Percentiles rank a stretch among this genome's conserved stretches.
Evolutionary conservation across 2,329 filamentous ascomycete genomes (phyloP).

Genomic region (Monosporascus sp.): DNA sequence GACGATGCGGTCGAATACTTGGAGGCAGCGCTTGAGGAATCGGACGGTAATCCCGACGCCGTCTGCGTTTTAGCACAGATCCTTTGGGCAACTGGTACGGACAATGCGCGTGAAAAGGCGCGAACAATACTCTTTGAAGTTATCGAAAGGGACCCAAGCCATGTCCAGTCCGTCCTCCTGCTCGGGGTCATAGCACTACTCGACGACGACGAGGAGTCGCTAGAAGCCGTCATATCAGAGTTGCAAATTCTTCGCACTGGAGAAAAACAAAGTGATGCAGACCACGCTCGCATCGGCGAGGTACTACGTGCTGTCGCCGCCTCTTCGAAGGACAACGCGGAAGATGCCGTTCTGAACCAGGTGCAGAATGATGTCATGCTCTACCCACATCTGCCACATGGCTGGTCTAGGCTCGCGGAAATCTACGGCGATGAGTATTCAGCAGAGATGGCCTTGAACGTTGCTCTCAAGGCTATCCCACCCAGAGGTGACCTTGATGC

Average conservation of each 20-base stretch:
- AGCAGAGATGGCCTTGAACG: conserved; percentile 74
- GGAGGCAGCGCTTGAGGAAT: conserved; percentile 72
- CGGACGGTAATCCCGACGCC: conserved; percentile 70
- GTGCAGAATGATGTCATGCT: conserved; percentile 75
- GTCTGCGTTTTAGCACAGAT: conserved; percentile 86
- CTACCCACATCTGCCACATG: conserved; percentile 69
- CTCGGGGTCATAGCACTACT: conserved; percentile 80
- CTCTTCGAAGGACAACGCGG: conserved; percentile 42
- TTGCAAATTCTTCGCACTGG: conserved; percentile 67
- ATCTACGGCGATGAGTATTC: conserved; percentile 47
- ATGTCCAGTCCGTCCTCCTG: conserved; percentile 74
- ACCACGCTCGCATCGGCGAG: conserved; percentile 66
- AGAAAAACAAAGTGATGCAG: conserved; percentile 54
- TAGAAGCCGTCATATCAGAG: conserved; percentile 76
- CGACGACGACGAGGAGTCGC: conserved; percentile 70
- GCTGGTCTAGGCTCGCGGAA: conserved; percentile 72
- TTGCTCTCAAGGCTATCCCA: conserved; percentile 69
- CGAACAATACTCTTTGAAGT: conserved; percentile 75
- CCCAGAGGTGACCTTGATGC: conserved; percentile 65
- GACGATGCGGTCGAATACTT: conserved; percentile 74
- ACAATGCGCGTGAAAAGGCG: conserved; percentile 68
- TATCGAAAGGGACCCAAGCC: conserved; percentile 67
- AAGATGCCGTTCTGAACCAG: conserved; percentile 54
- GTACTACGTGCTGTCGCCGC: conserved; percentile 70
- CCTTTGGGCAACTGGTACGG: conserved; percentile 81